A percentile compares a stretch with the other conserved stretches of the same genome.
Evolutionary conservation across 768 basidiomycete genomes (phyloP).

Genomic region (Dioszegia aurantiaca): DNA sequence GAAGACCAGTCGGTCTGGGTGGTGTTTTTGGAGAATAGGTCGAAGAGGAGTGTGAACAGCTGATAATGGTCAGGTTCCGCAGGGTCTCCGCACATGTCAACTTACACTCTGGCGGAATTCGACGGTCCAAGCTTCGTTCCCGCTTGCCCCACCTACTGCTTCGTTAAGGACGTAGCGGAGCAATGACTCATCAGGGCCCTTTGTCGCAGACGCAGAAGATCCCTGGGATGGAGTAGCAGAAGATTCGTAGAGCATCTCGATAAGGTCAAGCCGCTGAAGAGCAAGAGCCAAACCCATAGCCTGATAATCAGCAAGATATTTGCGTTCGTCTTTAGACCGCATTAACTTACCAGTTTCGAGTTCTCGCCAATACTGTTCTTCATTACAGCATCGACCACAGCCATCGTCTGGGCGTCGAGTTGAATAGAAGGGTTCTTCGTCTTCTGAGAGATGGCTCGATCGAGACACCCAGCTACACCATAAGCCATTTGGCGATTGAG

Average conservation of each 20-base stretch:
- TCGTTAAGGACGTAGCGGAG: slow-evolving; percentile 90
- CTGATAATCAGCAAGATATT: slow-evolving; percentile 53
- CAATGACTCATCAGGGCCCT: slow-evolving; percentile 64
- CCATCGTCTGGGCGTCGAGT: slow-evolving; percentile 74
- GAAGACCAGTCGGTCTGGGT: slow-evolving; percentile 65
- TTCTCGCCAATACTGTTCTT: slow-evolving; percentile 77
- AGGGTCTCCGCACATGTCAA: not conserved
- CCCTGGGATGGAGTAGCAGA: slow-evolving; percentile 27
- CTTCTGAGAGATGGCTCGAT: slow-evolving; percentile 78
- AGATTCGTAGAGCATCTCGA: slow-evolving; percentile 63
- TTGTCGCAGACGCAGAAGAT: slow-evolving; percentile 56
- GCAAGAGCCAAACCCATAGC: slow-evolving; percentile 95
- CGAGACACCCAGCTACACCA: slow-evolving; percentile 93
- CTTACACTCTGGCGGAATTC: slow-evolving; percentile 51
- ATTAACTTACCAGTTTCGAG: slow-evolving; percentile 84
- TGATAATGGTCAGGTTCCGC: slow-evolving; percentile 23
- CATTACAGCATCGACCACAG: slow-evolving; percentile 87
- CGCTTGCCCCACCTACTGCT: slow-evolving; percentile 83
- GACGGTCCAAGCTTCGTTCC: slow-evolving; percentile 56
- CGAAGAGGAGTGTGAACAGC: slow-evolving; percentile 58
- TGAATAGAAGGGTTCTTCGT: slow-evolving; percentile 57
- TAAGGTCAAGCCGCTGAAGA: slow-evolving; percentile 79
- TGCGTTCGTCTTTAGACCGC: no score
- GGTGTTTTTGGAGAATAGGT: slow-evolving; percentile 72
- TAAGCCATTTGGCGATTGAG: not conserved